Percentiles rank a stretch among this genome's conserved stretches.
Conservation (phyloP, 1,284 basidiomycete genomes). For the Cryptococcus amylolentus region DNA sequence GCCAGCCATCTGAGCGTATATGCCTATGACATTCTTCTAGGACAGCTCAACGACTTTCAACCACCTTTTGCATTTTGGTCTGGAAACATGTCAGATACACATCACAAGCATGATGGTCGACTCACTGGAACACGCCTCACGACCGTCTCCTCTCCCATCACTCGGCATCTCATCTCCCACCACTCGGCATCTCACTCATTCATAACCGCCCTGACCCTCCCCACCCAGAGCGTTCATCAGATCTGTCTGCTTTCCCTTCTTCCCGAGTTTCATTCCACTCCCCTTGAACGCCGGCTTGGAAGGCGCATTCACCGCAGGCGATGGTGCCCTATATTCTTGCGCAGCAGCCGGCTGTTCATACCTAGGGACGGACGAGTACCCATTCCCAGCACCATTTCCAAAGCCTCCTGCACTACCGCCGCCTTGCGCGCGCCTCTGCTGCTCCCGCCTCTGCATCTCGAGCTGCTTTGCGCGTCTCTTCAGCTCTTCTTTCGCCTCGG, state of each 20-base stretch:
- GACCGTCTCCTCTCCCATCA: neutral
- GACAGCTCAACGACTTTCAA: no score
- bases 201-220: neutral
- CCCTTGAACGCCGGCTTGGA: conserved; percentile 84
- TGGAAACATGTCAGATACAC: no score
- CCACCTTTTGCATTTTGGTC: no score
- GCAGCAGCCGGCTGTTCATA: conserved; percentile 56
- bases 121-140: neutral
- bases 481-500: conserved; percentile 98
- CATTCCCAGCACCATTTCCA: conserved; percentile 34
- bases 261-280: conserved; percentile 88
- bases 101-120: no score
- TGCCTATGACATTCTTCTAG: no score
- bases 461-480: conserved; percentile 97
- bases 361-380: conserved; percentile 65
- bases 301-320: conserved; percentile 54
- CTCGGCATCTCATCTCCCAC: neutral
- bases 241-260: conserved; percentile 84
- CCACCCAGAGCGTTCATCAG: conserved; percentile 82
- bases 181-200: neutral
- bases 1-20: no score
- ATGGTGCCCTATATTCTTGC: conserved; percentile 38
- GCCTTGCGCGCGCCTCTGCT: conserved; percentile 67
- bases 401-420: conserved; percentile 54
- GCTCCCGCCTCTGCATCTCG: conserved; percentile 94